Evolutionary conservation across 2,329 filamentous ascomycete species (phyloP), one percentile per base, ranked within the genome.

Genomic region (Myotisia sp.): DNA sequence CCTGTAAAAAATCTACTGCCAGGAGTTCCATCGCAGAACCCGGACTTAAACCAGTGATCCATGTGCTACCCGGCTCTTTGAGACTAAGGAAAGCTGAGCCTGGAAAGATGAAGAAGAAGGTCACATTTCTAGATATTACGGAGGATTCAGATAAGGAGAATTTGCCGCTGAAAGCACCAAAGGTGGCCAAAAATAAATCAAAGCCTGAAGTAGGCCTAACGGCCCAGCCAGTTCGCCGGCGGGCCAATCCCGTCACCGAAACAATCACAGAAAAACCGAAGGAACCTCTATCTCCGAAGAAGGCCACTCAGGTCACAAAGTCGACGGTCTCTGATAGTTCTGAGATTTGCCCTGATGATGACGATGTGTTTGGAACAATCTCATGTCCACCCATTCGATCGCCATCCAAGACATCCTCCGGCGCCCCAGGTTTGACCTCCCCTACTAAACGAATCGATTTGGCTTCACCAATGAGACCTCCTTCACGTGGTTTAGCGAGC

Each of bases 261-360:
- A 29, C 41, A 14, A 38, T 41, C 21, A 30, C 37, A 18, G 44
- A 44, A 10, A 29, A 32, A 29, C 48, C 47, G 19, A 39, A 44
- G 12, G 45, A 62, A 37, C 60, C 60, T 12, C 46, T 67, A 18
- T 65, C 62, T 8, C 63, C 63, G 1, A 66, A 65, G 50, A 67
- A 65, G 42, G 52, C 57, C 19, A 63, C 55, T 5, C 62, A 65
- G 40, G 47, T 65, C 23, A 53, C 60, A 12, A 65, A 60, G 39
- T 51, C 52, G 2, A 43, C 51, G 9, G 50, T 54, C 2, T 54
- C 58, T 28, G 51, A 47, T 3, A 53, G 51, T 38, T 56, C 58
- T 3, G 38, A 36, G 6, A 43, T 39, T 20, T 16, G 3, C 43
- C 37, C 34, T 3, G 40, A 42, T 9, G 53, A 59, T 16, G 62